Evolutionary conservation across 2,329 filamentous ascomycete species (phyloP), one percentile per base, ranked within the genome.

Genomic region (Cercospora brassicicola): DNA sequence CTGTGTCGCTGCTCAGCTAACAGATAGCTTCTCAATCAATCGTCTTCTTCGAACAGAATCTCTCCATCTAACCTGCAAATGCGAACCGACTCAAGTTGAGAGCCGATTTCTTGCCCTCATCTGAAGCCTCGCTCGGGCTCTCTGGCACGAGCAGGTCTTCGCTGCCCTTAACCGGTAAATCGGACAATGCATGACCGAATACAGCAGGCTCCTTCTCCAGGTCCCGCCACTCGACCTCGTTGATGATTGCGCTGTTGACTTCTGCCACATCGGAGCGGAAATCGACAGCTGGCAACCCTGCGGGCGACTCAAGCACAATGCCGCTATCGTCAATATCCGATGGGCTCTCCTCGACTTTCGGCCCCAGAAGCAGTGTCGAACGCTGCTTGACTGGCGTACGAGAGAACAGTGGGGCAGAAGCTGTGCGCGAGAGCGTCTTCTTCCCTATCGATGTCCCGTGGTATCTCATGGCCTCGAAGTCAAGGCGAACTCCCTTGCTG

Each of bases 121-220:
- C 76, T 28, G 76, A 78, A 45, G 80, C 79, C 15, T 74, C 78
- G 39, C 81, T 80, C 18, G 77, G 77, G 71, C 82, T 84, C 53
- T 83, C 79, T 0, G 81, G 82, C 0, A 84, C 77, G 13, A 84
- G 72, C 18, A 83, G 66, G 60, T 84, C 82, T 69, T 84, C 83
- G 67, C 82, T 84, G 11, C 83, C 82, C 67, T 80, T 79, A 7
- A 78, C 59, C 1, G 73, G 71, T 13, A 73, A 72, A 30, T 71
- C 67, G 15, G 66, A 61, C 30, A 75, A 70, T 18, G 51, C 62
- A 7, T 57, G 62, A 3, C 48, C 31, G 51, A 64, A 59, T 10
- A 5, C 11, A 28, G 51, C 62, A 10, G 75, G 68, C 18, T 64
- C 67, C 70, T 70, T 39, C 66, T 75, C 56, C 71, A 77, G 45